Percentiles rank a stretch among this genome's conserved stretches.
Conservation (phyloP, 225 moss, liverwort and hornwort genomes). For the Bryoerythrophyllum caledonicum region DNA sequence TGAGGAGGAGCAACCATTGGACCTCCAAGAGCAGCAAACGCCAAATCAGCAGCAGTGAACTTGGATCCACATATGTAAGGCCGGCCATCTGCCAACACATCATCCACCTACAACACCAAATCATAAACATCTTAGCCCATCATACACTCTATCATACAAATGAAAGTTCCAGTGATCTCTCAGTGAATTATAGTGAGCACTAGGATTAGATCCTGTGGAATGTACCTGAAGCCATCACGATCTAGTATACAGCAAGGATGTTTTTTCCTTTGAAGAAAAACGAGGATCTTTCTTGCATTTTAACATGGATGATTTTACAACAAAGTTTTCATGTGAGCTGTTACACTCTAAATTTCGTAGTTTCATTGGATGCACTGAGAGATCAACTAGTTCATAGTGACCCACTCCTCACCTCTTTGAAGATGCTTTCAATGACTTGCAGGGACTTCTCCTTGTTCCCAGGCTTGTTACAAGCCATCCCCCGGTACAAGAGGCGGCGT, state of each 20-base stretch:
- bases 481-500: slow-evolving; percentile 53
- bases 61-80: slow-evolving; percentile 84
- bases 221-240: no score
- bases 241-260: no score
- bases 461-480: slow-evolving; percentile 63
- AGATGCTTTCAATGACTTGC: slow-evolving; percentile 51
- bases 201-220: no score
- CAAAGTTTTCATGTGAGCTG: no score
- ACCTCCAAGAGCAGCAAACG: slow-evolving; percentile 83
- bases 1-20: slow-evolving; percentile 52
- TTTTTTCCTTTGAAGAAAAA: no score
- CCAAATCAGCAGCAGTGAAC: slow-evolving; percentile 89
- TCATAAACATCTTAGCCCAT: background rate
- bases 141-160: background rate
- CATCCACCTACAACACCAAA: slow-evolving; percentile 58
- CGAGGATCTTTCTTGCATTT: no score
- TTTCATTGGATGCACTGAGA: no score
- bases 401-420: slow-evolving; percentile 74
- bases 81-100: slow-evolving; percentile 69
- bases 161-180: no score
- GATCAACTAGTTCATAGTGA: no score
- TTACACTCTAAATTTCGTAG: no score
- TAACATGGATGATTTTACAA: no score
- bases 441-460: slow-evolving; percentile 62
- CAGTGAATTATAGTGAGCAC: no score